Evolutionary conservation across 495 filamentous ascomycete species (phyloP).

Genomic region (Tuber melanosporum): DNA sequence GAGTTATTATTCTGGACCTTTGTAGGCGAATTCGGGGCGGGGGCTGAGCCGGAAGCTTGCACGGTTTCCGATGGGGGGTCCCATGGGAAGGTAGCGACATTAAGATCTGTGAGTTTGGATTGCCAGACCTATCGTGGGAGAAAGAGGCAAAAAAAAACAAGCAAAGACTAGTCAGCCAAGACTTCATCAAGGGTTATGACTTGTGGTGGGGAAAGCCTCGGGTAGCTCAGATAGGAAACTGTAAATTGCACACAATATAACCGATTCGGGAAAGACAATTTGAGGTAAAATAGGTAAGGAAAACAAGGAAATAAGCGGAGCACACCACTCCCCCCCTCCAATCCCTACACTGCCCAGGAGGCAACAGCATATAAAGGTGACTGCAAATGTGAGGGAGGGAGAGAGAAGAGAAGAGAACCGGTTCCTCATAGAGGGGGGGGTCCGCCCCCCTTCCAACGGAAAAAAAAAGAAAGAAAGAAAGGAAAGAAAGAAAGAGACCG

Average conservation of each 20-base stretch:
- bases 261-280: slow-evolving; percentile 33
- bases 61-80: slow-evolving; percentile 64
- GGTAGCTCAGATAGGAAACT: slow-evolving; percentile 19
- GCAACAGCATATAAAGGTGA: slow-evolving; percentile 42
- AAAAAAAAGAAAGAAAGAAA: not conserved
- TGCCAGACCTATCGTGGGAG: slow-evolving; percentile 73
- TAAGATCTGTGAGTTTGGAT: slow-evolving; percentile 70
- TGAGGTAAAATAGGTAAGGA: slow-evolving; percentile 27
- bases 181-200: slow-evolving; percentile 8
- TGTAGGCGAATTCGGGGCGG: slow-evolving; percentile 41
- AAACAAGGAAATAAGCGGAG: slow-evolving; percentile 41
- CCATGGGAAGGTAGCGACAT: slow-evolving; percentile 89
- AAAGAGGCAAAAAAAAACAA: slow-evolving; percentile 27
- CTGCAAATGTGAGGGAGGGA: slow-evolving; percentile 34
- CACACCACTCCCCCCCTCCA: slow-evolving; percentile 30
- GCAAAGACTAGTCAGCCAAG: slow-evolving; percentile 42
- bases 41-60: slow-evolving; percentile 45
- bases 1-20: slow-evolving; percentile 34
- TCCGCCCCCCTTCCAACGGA: not conserved
- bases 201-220: slow-evolving; percentile 11
- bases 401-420: slow-evolving; percentile 37
- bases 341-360: slow-evolving; percentile 3
- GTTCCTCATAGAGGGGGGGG: slow-evolving; percentile 17
- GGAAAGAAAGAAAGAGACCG: slow-evolving; percentile 24
- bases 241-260: slow-evolving; percentile 15